These are phyloP conservation scores for Neurospora sp. DNA, from an alignment of 495 filamentous ascomycete species.

Conservation along the genomic window DNA sequence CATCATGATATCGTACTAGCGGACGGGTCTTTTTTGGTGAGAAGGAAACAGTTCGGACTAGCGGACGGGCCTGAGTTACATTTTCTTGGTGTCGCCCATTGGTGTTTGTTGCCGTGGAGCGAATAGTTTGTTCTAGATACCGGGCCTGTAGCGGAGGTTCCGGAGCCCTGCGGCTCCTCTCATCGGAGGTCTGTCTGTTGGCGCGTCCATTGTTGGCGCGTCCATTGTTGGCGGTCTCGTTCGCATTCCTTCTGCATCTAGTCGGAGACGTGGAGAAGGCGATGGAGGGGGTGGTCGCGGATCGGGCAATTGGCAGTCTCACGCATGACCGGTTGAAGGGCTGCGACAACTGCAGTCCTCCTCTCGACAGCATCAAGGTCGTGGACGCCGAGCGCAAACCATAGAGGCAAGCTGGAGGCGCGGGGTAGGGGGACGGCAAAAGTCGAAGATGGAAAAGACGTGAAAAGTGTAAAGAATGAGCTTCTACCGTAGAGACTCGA, in stretches of 20 bases:
- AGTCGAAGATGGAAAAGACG: background rate
- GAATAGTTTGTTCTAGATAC: background rate
- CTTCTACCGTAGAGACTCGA: too few relatives aligned
- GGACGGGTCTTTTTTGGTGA: background rate
- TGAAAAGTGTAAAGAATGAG: background rate
- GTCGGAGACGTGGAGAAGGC: background rate
- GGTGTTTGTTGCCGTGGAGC: background rate
- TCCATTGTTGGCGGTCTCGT: background rate
- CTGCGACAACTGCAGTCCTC: constrained; percentile 27
- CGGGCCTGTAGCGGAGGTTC: background rate
- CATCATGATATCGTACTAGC: background rate
- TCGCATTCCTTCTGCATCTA: background rate
- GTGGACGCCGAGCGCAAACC: constrained; percentile 6
- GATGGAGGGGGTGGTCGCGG: background rate
- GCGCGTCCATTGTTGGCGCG: background rate
- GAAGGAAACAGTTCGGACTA: background rate
- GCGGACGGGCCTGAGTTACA: background rate
- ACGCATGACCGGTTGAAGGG: constrained; percentile 24
- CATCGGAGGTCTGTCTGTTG: background rate
- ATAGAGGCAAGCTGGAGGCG: background rate
- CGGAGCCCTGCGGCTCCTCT: background rate
- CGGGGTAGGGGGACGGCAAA: background rate
- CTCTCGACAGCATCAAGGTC: constrained; percentile 30
- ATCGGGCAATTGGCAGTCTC: constrained; percentile 14
- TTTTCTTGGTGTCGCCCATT: background rate